Percentiles rank a stretch among this genome's conserved stretches.
phyloP scores from a whole-genome alignment of 805 yeast species.

The Dipodascopsis uninucleata region DNA sequence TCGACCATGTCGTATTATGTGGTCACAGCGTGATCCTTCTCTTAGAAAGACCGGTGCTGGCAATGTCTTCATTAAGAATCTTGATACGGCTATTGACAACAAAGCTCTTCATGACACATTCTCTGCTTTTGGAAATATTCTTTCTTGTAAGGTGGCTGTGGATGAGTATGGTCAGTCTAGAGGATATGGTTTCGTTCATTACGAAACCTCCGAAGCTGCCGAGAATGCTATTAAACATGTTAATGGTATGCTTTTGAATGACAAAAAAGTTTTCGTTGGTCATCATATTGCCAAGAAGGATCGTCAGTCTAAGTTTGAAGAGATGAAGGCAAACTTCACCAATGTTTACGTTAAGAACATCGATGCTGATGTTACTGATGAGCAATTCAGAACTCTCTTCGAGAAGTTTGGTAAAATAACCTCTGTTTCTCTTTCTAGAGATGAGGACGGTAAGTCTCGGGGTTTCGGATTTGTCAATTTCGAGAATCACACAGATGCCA shows the following conservation, averaged over 20 bases:
- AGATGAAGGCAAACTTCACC: slow-evolving; percentile 87
- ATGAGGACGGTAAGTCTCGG: slow-evolving; percentile 80
- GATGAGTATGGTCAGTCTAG: slow-evolving; percentile 88
- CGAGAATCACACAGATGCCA: slow-evolving; percentile 82
- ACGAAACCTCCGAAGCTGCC: slow-evolving; percentile 89
- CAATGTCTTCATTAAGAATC: slow-evolving; percentile 95
- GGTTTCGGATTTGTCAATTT: slow-evolving; percentile 96
- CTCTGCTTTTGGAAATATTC: slow-evolving; percentile 90
- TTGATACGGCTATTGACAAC: slow-evolving; percentile 97
- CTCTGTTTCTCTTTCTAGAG: slow-evolving; percentile 75
- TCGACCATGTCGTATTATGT: slow-evolving; percentile 97
- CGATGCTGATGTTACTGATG: slow-evolving; percentile 54
- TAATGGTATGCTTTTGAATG: slow-evolving; percentile 97
- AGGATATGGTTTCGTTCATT: slow-evolving; percentile 97
- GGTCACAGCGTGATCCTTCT: slow-evolving; percentile 99
- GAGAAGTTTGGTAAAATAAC: slow-evolving; percentile 72
- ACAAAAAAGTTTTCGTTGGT: slow-evolving; percentile 92
- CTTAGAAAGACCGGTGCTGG: slow-evolving; percentile 92
- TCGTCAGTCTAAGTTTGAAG: slow-evolving; percentile 90
- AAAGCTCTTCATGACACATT: slow-evolving; percentile 98
- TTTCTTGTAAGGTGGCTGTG: slow-evolving; percentile 95
- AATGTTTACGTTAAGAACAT: slow-evolving; percentile 94
- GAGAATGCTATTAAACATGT: slow-evolving; percentile 92
- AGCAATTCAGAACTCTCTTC: slow-evolving; percentile 63
- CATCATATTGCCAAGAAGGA: slow-evolving; percentile 89